These are phyloP conservation scores for Apophysomyces sp. DNA, from an alignment of 371 early-diverging fungal genomes.

Conservation along the genomic window DNA sequence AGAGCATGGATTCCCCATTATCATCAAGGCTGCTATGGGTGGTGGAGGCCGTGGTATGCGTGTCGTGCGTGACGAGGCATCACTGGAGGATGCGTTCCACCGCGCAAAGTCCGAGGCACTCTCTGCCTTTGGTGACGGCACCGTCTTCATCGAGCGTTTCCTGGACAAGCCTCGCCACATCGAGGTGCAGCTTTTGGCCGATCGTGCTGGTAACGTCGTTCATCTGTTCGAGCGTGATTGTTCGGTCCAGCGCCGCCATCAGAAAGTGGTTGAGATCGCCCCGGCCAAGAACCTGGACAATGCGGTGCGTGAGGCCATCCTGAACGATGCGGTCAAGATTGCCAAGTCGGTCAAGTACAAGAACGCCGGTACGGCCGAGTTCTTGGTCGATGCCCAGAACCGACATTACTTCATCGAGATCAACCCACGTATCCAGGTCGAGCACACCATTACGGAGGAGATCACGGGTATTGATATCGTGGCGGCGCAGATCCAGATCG, in stretches of 20 bases:
- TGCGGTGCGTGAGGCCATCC: slow-evolving; percentile 74
- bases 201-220: slow-evolving; percentile 84
- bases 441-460: slow-evolving; percentile 93
- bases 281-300: slow-evolving; percentile 77
- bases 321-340: slow-evolving; percentile 89
- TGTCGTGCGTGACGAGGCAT: slow-evolving; percentile 72
- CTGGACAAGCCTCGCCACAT: slow-evolving; percentile 94
- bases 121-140: slow-evolving; percentile 93
- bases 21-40: slow-evolving; percentile 97
- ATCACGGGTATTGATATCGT: slow-evolving; percentile 94
- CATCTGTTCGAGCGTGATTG: slow-evolving; percentile 96
- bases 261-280: slow-evolving; percentile 96
- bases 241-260: slow-evolving; percentile 97
- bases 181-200: slow-evolving; percentile 96
- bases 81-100: slow-evolving; percentile 72
- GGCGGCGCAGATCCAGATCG: slow-evolving; percentile 90
- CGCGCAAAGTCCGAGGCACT: slow-evolving; percentile 89
- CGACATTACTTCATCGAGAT: slow-evolving; percentile 96
- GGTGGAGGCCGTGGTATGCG: slow-evolving; percentile 99
- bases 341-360: slow-evolving; percentile 88
- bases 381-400: slow-evolving; percentile 87
- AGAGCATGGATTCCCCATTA: slow-evolving; percentile 89
- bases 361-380: slow-evolving; percentile 98
- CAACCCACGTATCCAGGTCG: slow-evolving; percentile 94
- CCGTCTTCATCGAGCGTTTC: slow-evolving; percentile 93